Base-by-base conservation (phyloP, 352 stramenopile species). In the Phytophthora hybrid region DNA sequence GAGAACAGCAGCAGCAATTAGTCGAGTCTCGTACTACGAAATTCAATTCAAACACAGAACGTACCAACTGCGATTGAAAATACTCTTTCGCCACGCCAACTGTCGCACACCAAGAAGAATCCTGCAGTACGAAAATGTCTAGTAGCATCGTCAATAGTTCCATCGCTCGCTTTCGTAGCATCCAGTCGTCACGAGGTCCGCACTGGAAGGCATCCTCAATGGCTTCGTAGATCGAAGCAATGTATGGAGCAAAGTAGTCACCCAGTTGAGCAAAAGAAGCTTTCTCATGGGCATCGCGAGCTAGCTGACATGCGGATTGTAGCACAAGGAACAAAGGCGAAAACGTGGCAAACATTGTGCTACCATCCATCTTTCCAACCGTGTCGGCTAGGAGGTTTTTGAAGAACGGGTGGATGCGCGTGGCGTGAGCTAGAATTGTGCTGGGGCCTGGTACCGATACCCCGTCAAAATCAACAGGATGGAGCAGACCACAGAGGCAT, bases 201-300 rank as follows among this genome's bases (percentile, higher is more conserved):
- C 79, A 84, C 19, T 85, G 83, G 46, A 90, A 89, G 1, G 73
- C 71, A 59, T 90, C 83, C 52, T 93, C 85, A 3, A 93, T 86
- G 9, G 79, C 77, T 44, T 93, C 85, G 34, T 86, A 78, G 19
- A 91, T 78, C 34, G 64, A 86, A 6, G 56, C 58, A 9, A 89
- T 69, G 18, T 81, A 76, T 0, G 78, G 72, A n/a, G 74, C 60
- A 10, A 92, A 72, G 4, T 74, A 76, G 8, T 83, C 69, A 14
- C 73, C 77, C 5, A 87, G 55, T 8, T 68, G 56, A 1, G 57
- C 57, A 39, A 80, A 67, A 6, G 47, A 64, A 7, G 66, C 74
- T 56, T 80, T 72, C 4, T 59, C 56, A 47, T 81, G 29, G 6
- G 79, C 70, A 3, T 85, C 62, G 53, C 59, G 72, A n/a, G 77